Evolutionary conservation across 176 grass and related monocot genomes (phyloP).

Genomic region (Puya raimondii): DNA sequence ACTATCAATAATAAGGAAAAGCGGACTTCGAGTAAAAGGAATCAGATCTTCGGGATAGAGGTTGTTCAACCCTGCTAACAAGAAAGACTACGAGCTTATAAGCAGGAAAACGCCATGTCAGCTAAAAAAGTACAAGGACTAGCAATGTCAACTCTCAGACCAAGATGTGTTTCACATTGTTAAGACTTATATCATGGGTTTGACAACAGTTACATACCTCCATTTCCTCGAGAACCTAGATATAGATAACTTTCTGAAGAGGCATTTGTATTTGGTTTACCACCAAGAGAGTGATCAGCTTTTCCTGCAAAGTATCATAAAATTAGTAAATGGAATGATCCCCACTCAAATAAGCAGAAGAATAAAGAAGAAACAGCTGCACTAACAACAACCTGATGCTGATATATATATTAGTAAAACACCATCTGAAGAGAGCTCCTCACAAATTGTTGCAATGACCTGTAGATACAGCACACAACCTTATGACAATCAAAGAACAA

Average conservation of each 20-base stretch:
- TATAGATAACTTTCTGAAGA: constrained; percentile 60
- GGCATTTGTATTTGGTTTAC: constrained; percentile 33
- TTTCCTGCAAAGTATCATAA: constrained; percentile 37
- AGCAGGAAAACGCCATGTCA: constrained; percentile 1
- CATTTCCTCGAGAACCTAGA: constrained; percentile 74
- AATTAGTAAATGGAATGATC: constrained; percentile 24
- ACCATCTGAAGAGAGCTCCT: constrained; percentile 74
- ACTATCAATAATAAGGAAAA: constrained; percentile 89
- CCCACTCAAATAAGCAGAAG: constrained; percentile 7
- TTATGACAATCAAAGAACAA: constrained; percentile 12
- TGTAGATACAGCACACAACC: constrained; percentile 23
- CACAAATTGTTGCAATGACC: constrained; percentile 83
- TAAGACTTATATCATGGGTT: neutral
- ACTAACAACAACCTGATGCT: constrained; percentile 68
- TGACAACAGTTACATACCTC: constrained; percentile 30
- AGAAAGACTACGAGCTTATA: neutral
- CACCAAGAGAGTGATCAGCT: constrained; percentile 20
- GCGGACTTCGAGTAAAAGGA: constrained; percentile 92
- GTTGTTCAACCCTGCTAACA: constrained; percentile 64
- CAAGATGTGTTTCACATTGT: neutral
- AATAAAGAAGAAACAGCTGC: constrained; percentile 19
- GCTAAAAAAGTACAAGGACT: neutral
- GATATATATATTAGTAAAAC: constrained; percentile 90
- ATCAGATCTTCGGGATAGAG: constrained; percentile 90
- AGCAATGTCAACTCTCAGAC: neutral